Conservation (phyloP, 2,329 filamentous ascomycete genomes). For the Clathrospora elynae region DNA sequence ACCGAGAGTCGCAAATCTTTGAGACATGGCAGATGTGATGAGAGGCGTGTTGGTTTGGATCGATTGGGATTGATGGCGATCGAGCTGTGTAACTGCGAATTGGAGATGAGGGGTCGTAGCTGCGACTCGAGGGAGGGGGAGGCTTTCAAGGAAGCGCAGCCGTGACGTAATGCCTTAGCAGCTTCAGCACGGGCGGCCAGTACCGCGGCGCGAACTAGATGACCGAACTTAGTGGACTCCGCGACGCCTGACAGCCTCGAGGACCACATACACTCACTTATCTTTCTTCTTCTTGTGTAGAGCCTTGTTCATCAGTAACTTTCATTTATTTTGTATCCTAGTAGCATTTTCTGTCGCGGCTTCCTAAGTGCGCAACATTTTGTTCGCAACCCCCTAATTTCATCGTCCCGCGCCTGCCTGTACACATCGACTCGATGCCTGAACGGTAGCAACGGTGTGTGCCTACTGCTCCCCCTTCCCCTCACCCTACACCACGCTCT, state of each 20-base stretch:
- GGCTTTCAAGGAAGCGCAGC: slow-evolving; percentile 29
- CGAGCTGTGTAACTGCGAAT: slow-evolving; percentile 12
- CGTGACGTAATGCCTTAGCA: slow-evolving; percentile 36
- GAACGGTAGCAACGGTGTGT: slow-evolving; percentile 34
- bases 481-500: slow-evolving; percentile 1
- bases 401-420: slow-evolving; percentile 26
- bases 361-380: slow-evolving; percentile 6
- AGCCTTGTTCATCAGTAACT: slow-evolving; percentile 7
- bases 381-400: slow-evolving; percentile 28
- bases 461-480: slow-evolving; percentile 17
- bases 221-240: slow-evolving; percentile 20
- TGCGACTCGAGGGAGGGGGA: slow-evolving; percentile 24
- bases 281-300: slow-evolving; percentile 10
- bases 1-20: slow-evolving; percentile 35
- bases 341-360: slow-evolving; percentile 8
- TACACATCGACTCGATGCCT: slow-evolving; percentile 33
- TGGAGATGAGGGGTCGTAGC: slow-evolving; percentile 8
- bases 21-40: slow-evolving; percentile 34
- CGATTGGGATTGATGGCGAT: slow-evolving; percentile 8
- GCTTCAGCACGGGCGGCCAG: slow-evolving; percentile 25
- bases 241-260: slow-evolving; percentile 5
- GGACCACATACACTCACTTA: slow-evolving; percentile 4
- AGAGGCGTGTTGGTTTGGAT: slow-evolving; percentile 5
- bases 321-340: slow-evolving; percentile 1
- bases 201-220: slow-evolving; percentile 24